Evolutionary conservation across 176 grass and related monocot genomes (phyloP), one percentile per base, ranked within the genome.

Genomic region (Carex littledalei): DNA sequence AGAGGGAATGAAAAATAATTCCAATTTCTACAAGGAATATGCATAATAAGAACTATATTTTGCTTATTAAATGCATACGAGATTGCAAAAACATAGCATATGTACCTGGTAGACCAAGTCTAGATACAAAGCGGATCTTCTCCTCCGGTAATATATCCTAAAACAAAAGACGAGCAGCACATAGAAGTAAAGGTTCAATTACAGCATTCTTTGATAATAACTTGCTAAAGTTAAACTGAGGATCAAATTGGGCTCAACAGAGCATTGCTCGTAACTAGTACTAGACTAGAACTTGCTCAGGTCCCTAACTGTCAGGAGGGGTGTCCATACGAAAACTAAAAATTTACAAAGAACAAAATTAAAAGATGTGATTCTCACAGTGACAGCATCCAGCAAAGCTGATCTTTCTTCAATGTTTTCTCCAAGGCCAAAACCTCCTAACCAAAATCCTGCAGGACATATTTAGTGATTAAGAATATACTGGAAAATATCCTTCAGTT

Each of bases 381-480:
- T 94, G 71, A 91, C 85, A 57, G 92, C 89, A 90, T 93, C 80
- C 39, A 98, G 92, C 66, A 98, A 89, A 90, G 63, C 84, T 55
- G 82, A 86, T 14, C 92, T 91, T 86, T 93, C 95, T 87, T 98
- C 95, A 22, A 89, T 78, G 84, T 69, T 90, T 56, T 98, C 95
- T 72, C 95, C 95, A 85, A 94, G 67, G 18, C 95, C 95, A 91
- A 98, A 98, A 61, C 92, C 95, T 62, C 92, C 95, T 76, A 98
- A 94, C 88, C 89, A 94, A 91, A 93, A 98, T 21, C 92, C 95
- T 98, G 83, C 13, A 91, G 6, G 34, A 84, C 76, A 37, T 14
- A 54, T 64, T 41, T 60, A 43, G 76, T 78, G 37, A n/a, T 77
- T 77, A 77, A 49, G 11, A 77, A 55, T 24, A 16, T 11, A 29